Evolutionary conservation across 257 asterid genomes (phyloP).

Genomic region (Petrea volubilis): DNA sequence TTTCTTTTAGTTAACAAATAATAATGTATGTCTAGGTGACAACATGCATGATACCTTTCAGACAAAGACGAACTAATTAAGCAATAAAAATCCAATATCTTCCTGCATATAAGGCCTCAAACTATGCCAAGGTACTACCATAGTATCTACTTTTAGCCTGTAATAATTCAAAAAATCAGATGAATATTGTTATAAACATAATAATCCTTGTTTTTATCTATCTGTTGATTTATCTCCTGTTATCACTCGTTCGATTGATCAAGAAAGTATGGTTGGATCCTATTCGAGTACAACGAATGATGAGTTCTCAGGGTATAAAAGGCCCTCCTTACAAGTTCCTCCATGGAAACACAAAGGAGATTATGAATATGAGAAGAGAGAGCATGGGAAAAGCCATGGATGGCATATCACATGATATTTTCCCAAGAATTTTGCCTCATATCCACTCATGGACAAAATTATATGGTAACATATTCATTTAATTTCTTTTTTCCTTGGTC

Average conservation of each 20-base stretch:
- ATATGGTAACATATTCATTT: conserved; percentile 38
- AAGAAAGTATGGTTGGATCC: conserved; percentile 51
- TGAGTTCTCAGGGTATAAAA: conserved; percentile 55
- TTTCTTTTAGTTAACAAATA: neutral
- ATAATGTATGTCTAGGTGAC: neutral
- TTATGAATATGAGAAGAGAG: conserved; percentile 40
- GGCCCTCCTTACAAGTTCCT: conserved; percentile 56
- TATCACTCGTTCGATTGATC: conserved; percentile 24
- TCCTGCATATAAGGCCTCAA: conserved; percentile 1
- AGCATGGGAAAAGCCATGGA: conserved; percentile 43
- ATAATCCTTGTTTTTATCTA: conserved; percentile 12
- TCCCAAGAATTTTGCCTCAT: conserved; percentile 63
- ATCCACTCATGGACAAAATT: conserved; percentile 40
- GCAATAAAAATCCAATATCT: neutral
- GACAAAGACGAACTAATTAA: neutral
- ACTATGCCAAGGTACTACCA: neutral
- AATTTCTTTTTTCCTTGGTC: too few species aligned
- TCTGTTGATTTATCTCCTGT: conserved; percentile 29
- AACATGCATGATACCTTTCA: neutral
- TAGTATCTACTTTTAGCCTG: too few species aligned
- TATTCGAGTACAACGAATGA: conserved; percentile 25
- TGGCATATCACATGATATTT: conserved; percentile 47
- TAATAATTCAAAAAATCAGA: neutral
- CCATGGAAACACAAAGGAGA: conserved; percentile 62
- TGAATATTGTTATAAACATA: conserved; percentile 23